Percentiles rank a stretch among this genome's conserved stretches.
phyloP scores from a whole-genome alignment of 495 filamentous ascomycete species.

The Margaritispora aquatica region DNA sequence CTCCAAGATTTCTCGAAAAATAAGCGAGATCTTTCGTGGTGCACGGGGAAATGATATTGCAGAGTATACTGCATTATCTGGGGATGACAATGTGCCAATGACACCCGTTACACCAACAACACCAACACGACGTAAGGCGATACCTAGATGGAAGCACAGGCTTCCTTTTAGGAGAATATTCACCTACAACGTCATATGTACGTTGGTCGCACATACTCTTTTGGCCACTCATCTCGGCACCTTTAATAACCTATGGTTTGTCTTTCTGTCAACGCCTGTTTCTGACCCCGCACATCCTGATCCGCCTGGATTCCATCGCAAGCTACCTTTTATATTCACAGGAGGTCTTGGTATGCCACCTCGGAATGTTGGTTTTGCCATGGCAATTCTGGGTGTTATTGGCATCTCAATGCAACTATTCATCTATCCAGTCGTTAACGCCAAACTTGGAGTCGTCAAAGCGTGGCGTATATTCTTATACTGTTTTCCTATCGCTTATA shows the following conservation, averaged over 20 bases:
- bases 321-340: slow-evolving; percentile 65
- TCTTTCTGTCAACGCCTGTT: slow-evolving; percentile 77
- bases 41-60: neutral
- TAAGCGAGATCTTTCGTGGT: slow-evolving; percentile 7
- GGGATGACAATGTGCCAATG: slow-evolving; percentile 14
- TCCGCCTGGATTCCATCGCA: slow-evolving; percentile 29
- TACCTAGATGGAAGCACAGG: slow-evolving; percentile 24
- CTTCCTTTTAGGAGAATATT: slow-evolving; percentile 71
- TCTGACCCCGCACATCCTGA: slow-evolving; percentile 45
- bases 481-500: slow-evolving; percentile 70
- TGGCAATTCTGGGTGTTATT: slow-evolving; percentile 68
- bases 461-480: slow-evolving; percentile 61
- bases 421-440: slow-evolving; percentile 64
- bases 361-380: slow-evolving; percentile 66
- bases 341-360: slow-evolving; percentile 76
- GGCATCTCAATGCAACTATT: slow-evolving; percentile 72
- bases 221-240: slow-evolving; percentile 75
- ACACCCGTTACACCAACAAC: slow-evolving; percentile 6
- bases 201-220: slow-evolving; percentile 60
- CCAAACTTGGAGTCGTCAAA: slow-evolving; percentile 57
- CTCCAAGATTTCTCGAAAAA: slow-evolving; percentile 20
- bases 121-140: slow-evolving; percentile 6
- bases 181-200: slow-evolving; percentile 67
- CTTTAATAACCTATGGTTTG: slow-evolving; percentile 79
- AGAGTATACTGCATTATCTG: slow-evolving; percentile 17